Percentiles rank a stretch among this genome's conserved stretches.
phyloP scores from a whole-genome alignment of 75 land plant genomes.

The Pinus tabuliformis region DNA sequence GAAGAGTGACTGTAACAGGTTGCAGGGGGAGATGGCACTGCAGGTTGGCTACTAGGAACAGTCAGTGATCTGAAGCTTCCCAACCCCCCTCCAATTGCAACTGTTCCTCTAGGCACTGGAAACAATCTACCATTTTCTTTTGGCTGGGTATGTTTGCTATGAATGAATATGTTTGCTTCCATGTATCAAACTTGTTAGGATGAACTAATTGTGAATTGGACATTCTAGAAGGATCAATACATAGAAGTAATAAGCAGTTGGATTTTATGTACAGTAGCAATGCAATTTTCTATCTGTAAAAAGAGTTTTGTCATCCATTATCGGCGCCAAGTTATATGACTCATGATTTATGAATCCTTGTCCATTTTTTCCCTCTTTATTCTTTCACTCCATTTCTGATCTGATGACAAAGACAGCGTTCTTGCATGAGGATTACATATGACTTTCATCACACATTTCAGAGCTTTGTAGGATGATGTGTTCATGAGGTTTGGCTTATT shows the following conservation, averaged over 20 bases:
- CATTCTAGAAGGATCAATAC: background rate
- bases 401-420: too few species aligned
- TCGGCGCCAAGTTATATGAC: background rate
- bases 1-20: constrained; percentile 43
- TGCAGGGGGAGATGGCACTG: constrained; percentile 98
- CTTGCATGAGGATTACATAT: too few species aligned
- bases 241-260: background rate
- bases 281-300: background rate
- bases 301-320: background rate
- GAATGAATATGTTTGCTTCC: background rate
- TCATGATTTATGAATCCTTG: too few species aligned
- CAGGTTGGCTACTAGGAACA: constrained; percentile 92
- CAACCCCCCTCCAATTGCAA: constrained; percentile 82
- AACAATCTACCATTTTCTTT: constrained; percentile 95
- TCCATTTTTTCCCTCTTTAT: too few species aligned
- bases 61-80: constrained; percentile 81
- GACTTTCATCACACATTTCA: too few species aligned
- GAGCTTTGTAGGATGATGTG: too few species aligned
- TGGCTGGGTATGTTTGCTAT: constrained; percentile 76
- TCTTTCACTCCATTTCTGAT: too few species aligned
- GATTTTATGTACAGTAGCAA: background rate
- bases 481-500: too few species aligned
- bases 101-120: constrained; percentile 93
- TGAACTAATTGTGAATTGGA: background rate
- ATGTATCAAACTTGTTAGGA: too few species aligned